These are phyloP conservation scores for Kwoniella newhampshirensis DNA, from an alignment of 768 basidiomycete genomes.

Conservation along the genomic window DNA sequence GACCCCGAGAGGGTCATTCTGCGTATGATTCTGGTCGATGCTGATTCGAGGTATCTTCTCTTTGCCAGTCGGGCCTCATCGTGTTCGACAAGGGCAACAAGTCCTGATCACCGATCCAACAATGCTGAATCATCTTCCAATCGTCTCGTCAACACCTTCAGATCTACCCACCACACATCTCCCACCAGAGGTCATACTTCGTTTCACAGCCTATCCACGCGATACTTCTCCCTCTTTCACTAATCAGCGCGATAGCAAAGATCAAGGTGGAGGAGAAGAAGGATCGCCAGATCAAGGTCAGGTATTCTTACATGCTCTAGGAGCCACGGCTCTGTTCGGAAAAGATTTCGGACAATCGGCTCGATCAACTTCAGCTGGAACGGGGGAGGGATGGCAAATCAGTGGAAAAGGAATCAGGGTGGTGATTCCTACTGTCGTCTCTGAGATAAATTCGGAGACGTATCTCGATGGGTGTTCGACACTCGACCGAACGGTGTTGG, in stretches of 20 bases:
- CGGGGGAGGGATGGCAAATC: slow-evolving; percentile 9
- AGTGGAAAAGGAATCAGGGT: slow-evolving; percentile 6
- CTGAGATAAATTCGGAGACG: neutral
- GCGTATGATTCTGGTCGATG: too few relatives aligned
- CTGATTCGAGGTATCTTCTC: too few relatives aligned
- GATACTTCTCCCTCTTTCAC: too few relatives aligned
- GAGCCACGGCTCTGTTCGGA: slow-evolving; percentile 70
- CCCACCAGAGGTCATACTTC: slow-evolving; percentile 59
- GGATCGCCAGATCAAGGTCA: slow-evolving; percentile 54
- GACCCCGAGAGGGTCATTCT: too few relatives aligned
- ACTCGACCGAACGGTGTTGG: neutral
- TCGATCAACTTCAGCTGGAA: slow-evolving; percentile 16
- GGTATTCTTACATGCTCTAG: slow-evolving; percentile 58
- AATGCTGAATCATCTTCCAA: slow-evolving; percentile 49
- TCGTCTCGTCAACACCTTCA: slow-evolving; percentile 14
- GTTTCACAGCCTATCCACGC: slow-evolving; percentile 56
- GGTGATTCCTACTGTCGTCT: slow-evolving; percentile 4
- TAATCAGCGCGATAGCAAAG: neutral
- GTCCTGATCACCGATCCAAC: slow-evolving; percentile 77
- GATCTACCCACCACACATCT: slow-evolving; percentile 53
- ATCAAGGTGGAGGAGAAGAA: neutral
- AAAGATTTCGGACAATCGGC: slow-evolving; percentile 56
- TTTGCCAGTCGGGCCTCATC: slow-evolving; percentile 71
- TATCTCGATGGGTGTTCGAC: neutral
- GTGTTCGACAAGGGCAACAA: slow-evolving; percentile 73